Conservation (phyloP, 768 basidiomycete genomes). For the Psilocybe sp. region DNA sequence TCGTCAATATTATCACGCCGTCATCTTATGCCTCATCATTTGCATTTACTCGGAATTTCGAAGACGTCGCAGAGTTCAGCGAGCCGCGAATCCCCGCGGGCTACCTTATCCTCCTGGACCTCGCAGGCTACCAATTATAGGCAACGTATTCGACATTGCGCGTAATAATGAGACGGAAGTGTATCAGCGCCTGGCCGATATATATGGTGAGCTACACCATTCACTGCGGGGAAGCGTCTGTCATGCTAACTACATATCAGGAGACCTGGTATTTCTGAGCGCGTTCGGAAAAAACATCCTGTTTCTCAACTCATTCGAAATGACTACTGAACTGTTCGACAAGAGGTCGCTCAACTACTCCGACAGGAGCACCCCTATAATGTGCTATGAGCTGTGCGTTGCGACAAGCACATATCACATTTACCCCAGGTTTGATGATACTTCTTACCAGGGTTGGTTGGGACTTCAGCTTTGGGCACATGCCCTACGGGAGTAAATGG, state of each 20-base stretch:
- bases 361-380: conserved; percentile 33
- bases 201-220: conserved; percentile 33
- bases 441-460: conserved; percentile 28
- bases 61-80: conserved; percentile 5
- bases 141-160: conserved; percentile 49
- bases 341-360: conserved; percentile 56
- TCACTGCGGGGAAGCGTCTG: neutral
- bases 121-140: conserved; percentile 46
- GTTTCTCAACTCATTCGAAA: conserved; percentile 39
- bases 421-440: neutral
- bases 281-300: conserved; percentile 44
- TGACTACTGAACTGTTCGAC: conserved; percentile 53
- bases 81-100: conserved; percentile 19
- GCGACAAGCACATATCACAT: conserved; percentile 22
- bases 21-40: conserved; percentile 6
- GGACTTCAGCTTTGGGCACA: conserved; percentile 55
- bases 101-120: conserved; percentile 56
- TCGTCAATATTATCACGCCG: neutral
- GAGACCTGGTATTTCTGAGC: conserved; percentile 52
- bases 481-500: conserved; percentile 49
- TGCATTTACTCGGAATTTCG: conserved; percentile 8
- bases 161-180: conserved; percentile 32
- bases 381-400: conserved; percentile 50
- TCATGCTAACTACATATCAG: conserved; percentile 23
- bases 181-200: conserved; percentile 38